phyloP scores from a whole-genome alignment of 352 stramenopile species.

The Pythium guiyangense region DNA sequence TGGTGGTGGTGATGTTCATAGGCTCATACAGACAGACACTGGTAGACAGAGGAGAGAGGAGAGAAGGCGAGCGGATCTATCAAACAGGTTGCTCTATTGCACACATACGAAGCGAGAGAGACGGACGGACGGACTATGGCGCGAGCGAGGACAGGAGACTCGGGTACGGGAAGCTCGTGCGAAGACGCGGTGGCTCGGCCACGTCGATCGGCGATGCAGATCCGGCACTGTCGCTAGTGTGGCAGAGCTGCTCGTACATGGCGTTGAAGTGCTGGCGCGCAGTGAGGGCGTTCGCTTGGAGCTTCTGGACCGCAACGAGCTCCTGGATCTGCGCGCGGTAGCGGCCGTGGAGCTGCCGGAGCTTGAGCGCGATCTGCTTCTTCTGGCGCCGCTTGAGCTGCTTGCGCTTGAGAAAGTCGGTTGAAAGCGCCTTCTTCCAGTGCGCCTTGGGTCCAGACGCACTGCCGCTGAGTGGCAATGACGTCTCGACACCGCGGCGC shows the following conservation, averaged over 20 bases:
- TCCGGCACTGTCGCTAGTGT: neutral
- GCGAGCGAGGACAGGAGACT: constrained; percentile 4
- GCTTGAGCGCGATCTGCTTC: constrained; percentile 48
- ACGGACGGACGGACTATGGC: too few species aligned
- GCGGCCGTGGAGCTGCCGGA: constrained; percentile 41
- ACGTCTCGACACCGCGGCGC: constrained; percentile 3
- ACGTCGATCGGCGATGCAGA: too few species aligned
- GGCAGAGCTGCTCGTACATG: constrained; percentile 13
- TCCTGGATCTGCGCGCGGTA: constrained; percentile 39
- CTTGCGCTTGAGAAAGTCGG: constrained; percentile 56
- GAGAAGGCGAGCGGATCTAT: neutral
- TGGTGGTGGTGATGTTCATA: too few species aligned
- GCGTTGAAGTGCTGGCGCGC: constrained; percentile 41
- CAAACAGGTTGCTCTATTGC: too few species aligned
- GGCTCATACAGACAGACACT: neutral
- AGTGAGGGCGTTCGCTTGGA: constrained; percentile 42
- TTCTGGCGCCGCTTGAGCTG: constrained; percentile 72
- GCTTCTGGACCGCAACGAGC: constrained; percentile 36
- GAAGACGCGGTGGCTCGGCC: too few species aligned
- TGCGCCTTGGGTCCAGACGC: constrained; percentile 16
- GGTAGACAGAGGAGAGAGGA: neutral
- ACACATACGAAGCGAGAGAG: too few species aligned
- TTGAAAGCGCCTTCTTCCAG: constrained; percentile 46
- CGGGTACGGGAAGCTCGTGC: constrained; percentile 17
- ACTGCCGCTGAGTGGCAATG: neutral